These are phyloP conservation scores for Scutellaria baicalensis DNA, from an alignment of 257 asterid genomes.

Conservation along the genomic window DNA sequence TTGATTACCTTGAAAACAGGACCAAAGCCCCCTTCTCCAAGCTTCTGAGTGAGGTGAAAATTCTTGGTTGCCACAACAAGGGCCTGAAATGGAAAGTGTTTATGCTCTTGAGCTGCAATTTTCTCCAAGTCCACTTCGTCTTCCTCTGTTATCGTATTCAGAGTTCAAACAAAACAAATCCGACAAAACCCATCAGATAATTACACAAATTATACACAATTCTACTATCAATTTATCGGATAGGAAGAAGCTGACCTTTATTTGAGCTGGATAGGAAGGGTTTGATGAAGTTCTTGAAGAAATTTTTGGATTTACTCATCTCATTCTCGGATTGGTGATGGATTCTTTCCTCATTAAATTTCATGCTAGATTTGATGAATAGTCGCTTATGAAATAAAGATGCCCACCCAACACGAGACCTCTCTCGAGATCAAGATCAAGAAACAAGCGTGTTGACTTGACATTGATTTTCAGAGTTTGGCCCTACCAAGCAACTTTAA, in stretches of 20 bases:
- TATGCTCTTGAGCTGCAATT: slow-evolving; percentile 73
- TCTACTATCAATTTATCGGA: background rate
- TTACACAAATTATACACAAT: background rate
- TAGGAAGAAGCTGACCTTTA: slow-evolving; percentile 31
- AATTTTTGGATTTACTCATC: slow-evolving; percentile 52
- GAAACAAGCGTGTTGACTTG: slow-evolving; percentile 13
- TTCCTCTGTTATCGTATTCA: slow-evolving; percentile 30
- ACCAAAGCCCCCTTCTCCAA: slow-evolving; percentile 48
- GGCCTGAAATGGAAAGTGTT: slow-evolving; percentile 42
- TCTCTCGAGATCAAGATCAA: background rate
- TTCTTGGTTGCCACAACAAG: slow-evolving; percentile 33
- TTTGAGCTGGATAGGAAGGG: slow-evolving; percentile 35
- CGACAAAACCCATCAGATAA: background rate
- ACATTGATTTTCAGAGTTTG: background rate
- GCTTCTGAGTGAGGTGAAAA: slow-evolving; percentile 28
- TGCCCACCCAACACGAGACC: background rate
- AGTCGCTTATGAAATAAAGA: slow-evolving; percentile 3
- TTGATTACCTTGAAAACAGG: slow-evolving; percentile 43
- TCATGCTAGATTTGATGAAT: background rate
- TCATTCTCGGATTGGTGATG: slow-evolving; percentile 3
- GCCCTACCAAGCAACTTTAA: background rate
- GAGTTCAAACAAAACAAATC: background rate
- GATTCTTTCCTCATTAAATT: too few species aligned
- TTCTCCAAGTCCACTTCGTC: slow-evolving; percentile 55
- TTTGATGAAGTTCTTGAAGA: slow-evolving; percentile 32